Evolutionary conservation across 306 rosid genomes (phyloP).

Genomic region (Amphicarpaea edgeworthii): DNA sequence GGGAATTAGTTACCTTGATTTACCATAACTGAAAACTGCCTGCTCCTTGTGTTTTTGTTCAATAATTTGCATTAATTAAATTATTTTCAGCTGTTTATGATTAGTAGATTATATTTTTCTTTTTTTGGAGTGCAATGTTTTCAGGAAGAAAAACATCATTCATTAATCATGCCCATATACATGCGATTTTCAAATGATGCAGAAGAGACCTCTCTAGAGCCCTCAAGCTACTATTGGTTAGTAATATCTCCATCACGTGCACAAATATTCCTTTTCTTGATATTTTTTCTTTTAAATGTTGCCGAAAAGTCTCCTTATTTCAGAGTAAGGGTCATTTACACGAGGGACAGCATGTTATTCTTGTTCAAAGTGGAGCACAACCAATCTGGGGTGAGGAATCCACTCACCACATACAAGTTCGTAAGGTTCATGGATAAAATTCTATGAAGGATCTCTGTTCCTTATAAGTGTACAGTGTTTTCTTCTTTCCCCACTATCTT

Average conservation of each 20-base stretch:
- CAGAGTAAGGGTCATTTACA: slow-evolving; percentile 74
- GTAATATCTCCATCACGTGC: slow-evolving; percentile 41
- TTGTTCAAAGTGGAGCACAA: slow-evolving; percentile 97
- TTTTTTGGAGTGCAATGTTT: slow-evolving; percentile 12
- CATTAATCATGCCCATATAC: slow-evolving; percentile 69
- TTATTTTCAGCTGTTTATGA: slow-evolving; percentile 27
- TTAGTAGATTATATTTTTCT: neutral
- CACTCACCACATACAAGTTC: slow-evolving; percentile 93
- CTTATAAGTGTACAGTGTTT: neutral
- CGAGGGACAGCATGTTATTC: slow-evolving; percentile 76
- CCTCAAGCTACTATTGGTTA: slow-evolving; percentile 78
- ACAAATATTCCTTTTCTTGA: slow-evolving; percentile 22
- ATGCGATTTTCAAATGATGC: slow-evolving; percentile 87
- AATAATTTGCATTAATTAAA: neutral
- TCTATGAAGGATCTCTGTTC: slow-evolving; percentile 34
- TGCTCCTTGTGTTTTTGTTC: neutral
- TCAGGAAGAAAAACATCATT: slow-evolving; percentile 14
- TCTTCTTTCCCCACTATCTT: neutral
- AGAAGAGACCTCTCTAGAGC: slow-evolving; percentile 88
- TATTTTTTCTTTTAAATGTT: slow-evolving; percentile 31
- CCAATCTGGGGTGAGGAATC: slow-evolving; percentile 94
- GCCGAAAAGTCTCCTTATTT: slow-evolving; percentile 39
- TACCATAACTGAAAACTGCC: neutral
- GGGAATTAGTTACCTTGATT: slow-evolving; percentile 5
- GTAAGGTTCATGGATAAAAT: slow-evolving; percentile 70